Conservation (phyloP, 1,284 basidiomycete genomes). For the Butyriboletus appendiculatus region DNA sequence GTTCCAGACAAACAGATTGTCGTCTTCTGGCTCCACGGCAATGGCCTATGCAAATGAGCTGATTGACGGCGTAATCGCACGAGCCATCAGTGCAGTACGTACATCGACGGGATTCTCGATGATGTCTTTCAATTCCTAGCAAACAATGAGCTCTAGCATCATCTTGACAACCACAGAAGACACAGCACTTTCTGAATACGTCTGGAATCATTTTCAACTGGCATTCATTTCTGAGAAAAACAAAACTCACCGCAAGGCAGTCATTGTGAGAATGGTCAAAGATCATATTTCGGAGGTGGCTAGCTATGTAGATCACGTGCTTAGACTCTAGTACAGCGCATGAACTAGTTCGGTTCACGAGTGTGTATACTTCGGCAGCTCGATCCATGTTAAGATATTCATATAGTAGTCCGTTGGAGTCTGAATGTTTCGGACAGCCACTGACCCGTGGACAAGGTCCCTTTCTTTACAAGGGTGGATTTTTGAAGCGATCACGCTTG, state of each 20-base stretch:
- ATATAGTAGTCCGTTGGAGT: background rate
- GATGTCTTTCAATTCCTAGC: slow-evolving; percentile 64
- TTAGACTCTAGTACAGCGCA: background rate
- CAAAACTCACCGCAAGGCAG: slow-evolving; percentile 53
- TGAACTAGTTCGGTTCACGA: background rate
- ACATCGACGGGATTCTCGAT: slow-evolving; percentile 63
- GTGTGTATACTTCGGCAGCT: background rate
- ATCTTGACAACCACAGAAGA: slow-evolving; percentile 2
- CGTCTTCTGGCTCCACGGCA: slow-evolving; percentile 63
- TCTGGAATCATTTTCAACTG: slow-evolving; percentile 36
- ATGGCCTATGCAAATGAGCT: slow-evolving; percentile 49
- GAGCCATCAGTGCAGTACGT: slow-evolving; percentile 21
- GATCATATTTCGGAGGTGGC: background rate
- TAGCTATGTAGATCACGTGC: slow-evolving; percentile 16
- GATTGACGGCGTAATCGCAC: slow-evolving; percentile 9
- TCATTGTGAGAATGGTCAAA: slow-evolving; percentile 40
- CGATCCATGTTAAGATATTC: background rate
- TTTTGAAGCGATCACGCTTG: background rate
- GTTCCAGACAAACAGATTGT: slow-evolving; percentile 79
- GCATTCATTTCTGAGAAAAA: slow-evolving; percentile 5
- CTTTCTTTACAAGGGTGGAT: background rate
- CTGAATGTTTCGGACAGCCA: background rate
- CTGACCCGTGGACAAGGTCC: background rate
- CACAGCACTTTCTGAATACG: slow-evolving; percentile 66
- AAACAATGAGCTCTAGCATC: slow-evolving; percentile 20